phyloP scores from a whole-genome alignment of 257 asterid genomes.

The Przewalskia tangutica region DNA sequence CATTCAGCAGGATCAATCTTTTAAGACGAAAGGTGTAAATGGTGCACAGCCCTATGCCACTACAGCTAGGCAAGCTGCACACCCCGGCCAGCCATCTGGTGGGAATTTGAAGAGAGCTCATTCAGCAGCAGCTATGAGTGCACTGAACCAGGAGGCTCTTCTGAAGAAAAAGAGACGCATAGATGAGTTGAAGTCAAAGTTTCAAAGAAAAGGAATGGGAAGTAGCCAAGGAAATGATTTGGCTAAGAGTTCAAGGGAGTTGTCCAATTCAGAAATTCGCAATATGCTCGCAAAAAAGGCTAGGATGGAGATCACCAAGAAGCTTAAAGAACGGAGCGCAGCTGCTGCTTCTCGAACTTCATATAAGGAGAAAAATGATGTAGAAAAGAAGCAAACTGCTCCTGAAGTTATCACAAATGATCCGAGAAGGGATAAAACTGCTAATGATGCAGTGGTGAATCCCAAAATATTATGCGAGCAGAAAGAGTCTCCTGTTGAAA shows the following conservation, averaged over 20 bases:
- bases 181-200: constrained; percentile 8
- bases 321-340: no score
- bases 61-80: constrained; percentile 10
- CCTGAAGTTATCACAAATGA: no score
- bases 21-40: constrained; percentile 10
- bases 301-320: no score
- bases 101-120: constrained; percentile 20
- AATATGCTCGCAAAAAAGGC: no score
- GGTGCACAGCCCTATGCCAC: constrained; percentile 1
- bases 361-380: no score
- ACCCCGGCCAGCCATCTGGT: constrained; percentile 3
- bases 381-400: no score
- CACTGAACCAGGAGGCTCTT: neutral
- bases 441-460: no score
- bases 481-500: no score
- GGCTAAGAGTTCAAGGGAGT: neutral
- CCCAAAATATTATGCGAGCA: no score
- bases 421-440: no score
- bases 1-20: neutral
- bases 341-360: no score
- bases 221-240: constrained; percentile 3
- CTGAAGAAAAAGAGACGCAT: constrained; percentile 19
- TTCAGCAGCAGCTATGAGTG: constrained; percentile 2
- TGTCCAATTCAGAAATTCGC: no score
- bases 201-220: constrained; percentile 4